phyloP scores from a whole-genome alignment of 2,329 filamentous ascomycete species.

The Cladosporium phlei region DNA sequence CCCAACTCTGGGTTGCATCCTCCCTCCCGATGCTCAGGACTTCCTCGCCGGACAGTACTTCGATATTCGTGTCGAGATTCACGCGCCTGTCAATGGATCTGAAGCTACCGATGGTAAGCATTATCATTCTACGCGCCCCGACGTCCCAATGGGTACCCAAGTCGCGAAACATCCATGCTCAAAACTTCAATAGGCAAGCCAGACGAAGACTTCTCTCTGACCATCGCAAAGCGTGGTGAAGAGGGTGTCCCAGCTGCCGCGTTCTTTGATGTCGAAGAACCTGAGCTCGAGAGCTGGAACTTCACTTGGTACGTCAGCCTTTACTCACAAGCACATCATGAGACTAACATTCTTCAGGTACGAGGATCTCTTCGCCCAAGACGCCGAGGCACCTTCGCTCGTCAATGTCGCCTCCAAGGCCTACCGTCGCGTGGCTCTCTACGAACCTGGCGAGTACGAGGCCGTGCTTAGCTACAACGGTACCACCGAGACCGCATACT shows the following conservation, averaged over 20 bases:
- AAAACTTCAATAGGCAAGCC: conserved; percentile 49
- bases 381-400: conserved; percentile 62
- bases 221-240: conserved; percentile 61
- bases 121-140: no score
- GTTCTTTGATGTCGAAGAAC: conserved; percentile 67
- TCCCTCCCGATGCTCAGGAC: conserved; percentile 59
- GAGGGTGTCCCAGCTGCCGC: conserved; percentile 53
- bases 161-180: no score
- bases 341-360: conserved; percentile 8
- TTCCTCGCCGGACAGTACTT: conserved; percentile 81
- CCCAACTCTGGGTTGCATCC: conserved; percentile 51
- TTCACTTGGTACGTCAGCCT: conserved; percentile 72
- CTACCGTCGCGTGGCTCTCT: conserved; percentile 69
- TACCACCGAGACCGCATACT: conserved; percentile 67
- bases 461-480: conserved; percentile 73
- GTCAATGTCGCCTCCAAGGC: conserved; percentile 78
- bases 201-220: conserved; percentile 71
- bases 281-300: conserved; percentile 72
- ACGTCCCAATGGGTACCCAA: no score
- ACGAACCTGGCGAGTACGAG: conserved; percentile 74
- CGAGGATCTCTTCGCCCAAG: conserved; percentile 67
- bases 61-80: conserved; percentile 75
- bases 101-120: conserved; percentile 56
- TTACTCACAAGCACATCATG: conserved; percentile 16
- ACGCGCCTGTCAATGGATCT: conserved; percentile 60